phyloP scores from a whole-genome alignment of 306 rosid species.

The Sesbania bispinosa region DNA sequence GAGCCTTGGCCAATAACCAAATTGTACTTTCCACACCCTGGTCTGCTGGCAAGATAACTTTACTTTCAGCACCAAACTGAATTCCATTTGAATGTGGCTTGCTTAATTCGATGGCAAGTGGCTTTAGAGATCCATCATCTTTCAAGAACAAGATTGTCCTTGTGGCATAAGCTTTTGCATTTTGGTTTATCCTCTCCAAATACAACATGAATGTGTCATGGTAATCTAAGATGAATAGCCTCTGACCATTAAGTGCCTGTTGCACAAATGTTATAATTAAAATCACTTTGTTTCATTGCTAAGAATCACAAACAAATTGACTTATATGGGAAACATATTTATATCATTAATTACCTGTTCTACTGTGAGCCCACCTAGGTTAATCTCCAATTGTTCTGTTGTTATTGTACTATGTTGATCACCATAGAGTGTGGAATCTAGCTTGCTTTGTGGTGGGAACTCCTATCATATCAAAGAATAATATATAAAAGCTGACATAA shows the following conservation, averaged over 20 bases:
- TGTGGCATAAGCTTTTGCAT: constrained; percentile 47
- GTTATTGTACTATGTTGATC: constrained; percentile 53
- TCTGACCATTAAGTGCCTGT: constrained; percentile 49
- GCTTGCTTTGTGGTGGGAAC: constrained; percentile 63
- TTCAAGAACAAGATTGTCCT: constrained; percentile 60
- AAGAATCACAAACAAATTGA: background rate
- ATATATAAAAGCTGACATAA: background rate
- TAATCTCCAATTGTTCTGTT: constrained; percentile 34
- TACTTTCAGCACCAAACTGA: constrained; percentile 39
- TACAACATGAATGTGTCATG: constrained; percentile 59
- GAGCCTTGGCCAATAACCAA: constrained; percentile 69
- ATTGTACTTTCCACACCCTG: constrained; percentile 43
- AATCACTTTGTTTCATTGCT: background rate
- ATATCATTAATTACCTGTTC: background rate
- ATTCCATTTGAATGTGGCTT: constrained; percentile 56
- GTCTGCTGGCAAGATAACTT: constrained; percentile 43
- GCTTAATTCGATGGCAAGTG: constrained; percentile 60
- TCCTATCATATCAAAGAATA: constrained; percentile 33
- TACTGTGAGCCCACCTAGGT: constrained; percentile 45
- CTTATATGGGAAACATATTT: too few relatives aligned
- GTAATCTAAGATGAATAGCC: constrained; percentile 55
- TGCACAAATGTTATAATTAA: background rate
- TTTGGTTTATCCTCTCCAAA: constrained; percentile 37
- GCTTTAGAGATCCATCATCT: constrained; percentile 60
- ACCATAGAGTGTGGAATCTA: constrained; percentile 50